Evolutionary conservation across 306 rosid species (phyloP).

Genomic region (Lathyrus oleraceus): DNA sequence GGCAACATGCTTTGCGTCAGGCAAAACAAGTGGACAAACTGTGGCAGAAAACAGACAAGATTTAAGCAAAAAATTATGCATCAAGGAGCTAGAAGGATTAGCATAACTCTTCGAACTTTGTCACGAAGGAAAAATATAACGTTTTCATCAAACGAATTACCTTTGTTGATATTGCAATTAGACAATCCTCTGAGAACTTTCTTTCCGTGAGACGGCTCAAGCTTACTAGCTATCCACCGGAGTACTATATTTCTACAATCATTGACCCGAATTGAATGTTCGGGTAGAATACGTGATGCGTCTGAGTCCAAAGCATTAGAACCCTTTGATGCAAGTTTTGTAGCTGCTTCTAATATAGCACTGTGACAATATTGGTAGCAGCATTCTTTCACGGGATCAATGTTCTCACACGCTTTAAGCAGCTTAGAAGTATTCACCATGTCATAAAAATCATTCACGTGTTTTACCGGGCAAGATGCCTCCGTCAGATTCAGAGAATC

Average conservation of each 20-base stretch:
- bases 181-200: conserved; percentile 85
- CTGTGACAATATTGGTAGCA: conserved; percentile 75
- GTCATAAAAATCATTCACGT: conserved; percentile 64
- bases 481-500: conserved; percentile 71
- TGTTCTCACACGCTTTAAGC: conserved; percentile 77
- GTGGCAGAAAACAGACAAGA: conserved; percentile 33
- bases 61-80: conserved; percentile 21
- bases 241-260: conserved; percentile 80
- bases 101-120: too few species aligned
- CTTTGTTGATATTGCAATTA: conserved; percentile 87
- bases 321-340: conserved; percentile 62
- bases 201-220: conserved; percentile 71
- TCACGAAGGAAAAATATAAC: background rate
- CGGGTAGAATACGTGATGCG: conserved; percentile 54
- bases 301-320: conserved; percentile 62
- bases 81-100: conserved; percentile 27
- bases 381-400: conserved; percentile 91
- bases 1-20: conserved; percentile 63
- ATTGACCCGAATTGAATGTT: conserved; percentile 50
- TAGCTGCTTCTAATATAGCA: conserved; percentile 92
- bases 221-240: conserved; percentile 90
- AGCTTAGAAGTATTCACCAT: conserved; percentile 73
- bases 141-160: conserved; percentile 31
- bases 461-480: conserved; percentile 75
- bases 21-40: conserved; percentile 88